Evolutionary conservation across 2,329 filamentous ascomycete genomes (phyloP).

Genomic region (Lasiodiplodia citricola): DNA sequence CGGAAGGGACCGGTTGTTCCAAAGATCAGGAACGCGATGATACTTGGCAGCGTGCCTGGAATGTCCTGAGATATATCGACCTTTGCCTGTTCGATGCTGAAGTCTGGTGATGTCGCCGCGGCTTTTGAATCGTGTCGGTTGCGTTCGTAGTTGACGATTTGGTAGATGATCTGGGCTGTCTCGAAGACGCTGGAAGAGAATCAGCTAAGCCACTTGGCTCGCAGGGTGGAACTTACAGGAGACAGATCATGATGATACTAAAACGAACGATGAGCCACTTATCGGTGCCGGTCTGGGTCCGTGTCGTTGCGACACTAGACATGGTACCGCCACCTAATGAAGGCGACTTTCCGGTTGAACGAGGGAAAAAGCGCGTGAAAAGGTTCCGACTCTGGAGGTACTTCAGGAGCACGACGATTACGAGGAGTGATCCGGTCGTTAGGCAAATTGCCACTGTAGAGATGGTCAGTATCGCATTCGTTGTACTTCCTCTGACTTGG

Average conservation of each 20-base stretch:
- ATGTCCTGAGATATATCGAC: conserved; percentile 16
- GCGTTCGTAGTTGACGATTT: conserved; percentile 22
- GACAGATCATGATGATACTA: conserved; percentile 24
- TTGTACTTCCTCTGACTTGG: too few species aligned
- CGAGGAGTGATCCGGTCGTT: conserved; percentile 14
- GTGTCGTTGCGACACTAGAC: conserved; percentile 7
- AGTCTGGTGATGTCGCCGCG: conserved; percentile 1
- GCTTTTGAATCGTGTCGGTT: background rate
- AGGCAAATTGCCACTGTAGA: background rate
- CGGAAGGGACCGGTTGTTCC: conserved; percentile 20
- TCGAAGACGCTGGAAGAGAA: conserved; percentile 14
- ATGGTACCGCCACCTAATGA: conserved; percentile 1
- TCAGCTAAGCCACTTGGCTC: background rate
- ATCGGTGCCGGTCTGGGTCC: conserved; percentile 1
- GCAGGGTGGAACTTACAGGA: background rate
- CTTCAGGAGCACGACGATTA: conserved; percentile 19
- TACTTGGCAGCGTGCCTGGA: conserved; percentile 10
- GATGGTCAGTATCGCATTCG: background rate
- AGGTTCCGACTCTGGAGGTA: conserved; percentile 21
- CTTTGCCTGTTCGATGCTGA: conserved; percentile 14
- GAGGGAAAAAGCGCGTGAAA: conserved; percentile 14
- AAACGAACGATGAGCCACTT: conserved; percentile 25
- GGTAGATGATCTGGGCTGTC: conserved; percentile 16
- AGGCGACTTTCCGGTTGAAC: background rate
- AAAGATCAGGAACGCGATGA: conserved; percentile 21